Percentiles rank a stretch among this genome's conserved stretches.
Conservation (phyloP, 371 early-diverging fungal genomes). For the Lichtheimia ornata region DNA sequence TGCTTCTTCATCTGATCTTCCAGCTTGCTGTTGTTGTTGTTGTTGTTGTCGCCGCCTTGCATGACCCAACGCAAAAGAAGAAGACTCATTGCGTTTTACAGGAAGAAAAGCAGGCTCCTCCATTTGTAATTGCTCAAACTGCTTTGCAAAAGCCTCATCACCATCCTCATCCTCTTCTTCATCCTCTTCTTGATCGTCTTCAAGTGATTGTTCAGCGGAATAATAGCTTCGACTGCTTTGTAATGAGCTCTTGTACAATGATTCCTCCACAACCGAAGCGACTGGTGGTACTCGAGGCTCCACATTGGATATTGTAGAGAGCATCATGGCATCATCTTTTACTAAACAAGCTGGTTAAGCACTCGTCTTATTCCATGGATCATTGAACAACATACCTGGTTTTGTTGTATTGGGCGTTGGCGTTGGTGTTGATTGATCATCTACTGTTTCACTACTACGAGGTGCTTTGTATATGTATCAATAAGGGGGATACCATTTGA, state of each 20-base stretch:
- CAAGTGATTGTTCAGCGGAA: constrained; percentile 13
- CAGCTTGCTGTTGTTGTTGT: background rate
- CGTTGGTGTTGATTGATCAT: background rate
- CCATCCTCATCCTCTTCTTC: constrained; percentile 25
- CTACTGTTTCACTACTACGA: constrained; percentile 1
- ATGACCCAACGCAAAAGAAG: background rate
- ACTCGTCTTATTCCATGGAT: background rate
- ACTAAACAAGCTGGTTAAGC: background rate
- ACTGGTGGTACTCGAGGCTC: constrained; percentile 13
- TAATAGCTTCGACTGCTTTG: constrained; percentile 16
- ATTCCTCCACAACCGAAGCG: constrained; percentile 6
- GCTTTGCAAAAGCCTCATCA: constrained; percentile 32
- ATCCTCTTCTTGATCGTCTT: constrained; percentile 11
- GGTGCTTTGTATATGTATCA: background rate
- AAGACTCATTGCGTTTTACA: background rate
- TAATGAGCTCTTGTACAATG: constrained; percentile 20
- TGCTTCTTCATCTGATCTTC: constrained; percentile 29
- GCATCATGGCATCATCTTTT: constrained; percentile 24
- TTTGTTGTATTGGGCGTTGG: background rate
- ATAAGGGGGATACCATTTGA: background rate
- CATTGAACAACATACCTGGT: background rate
- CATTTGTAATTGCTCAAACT: constrained; percentile 32
- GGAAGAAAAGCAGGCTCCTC: constrained; percentile 45
- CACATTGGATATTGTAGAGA: constrained; percentile 31
- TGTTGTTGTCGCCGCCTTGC: constrained; percentile 5